Conservation (phyloP, 805 yeast genomes). For the Starmerella bombi region DNA sequence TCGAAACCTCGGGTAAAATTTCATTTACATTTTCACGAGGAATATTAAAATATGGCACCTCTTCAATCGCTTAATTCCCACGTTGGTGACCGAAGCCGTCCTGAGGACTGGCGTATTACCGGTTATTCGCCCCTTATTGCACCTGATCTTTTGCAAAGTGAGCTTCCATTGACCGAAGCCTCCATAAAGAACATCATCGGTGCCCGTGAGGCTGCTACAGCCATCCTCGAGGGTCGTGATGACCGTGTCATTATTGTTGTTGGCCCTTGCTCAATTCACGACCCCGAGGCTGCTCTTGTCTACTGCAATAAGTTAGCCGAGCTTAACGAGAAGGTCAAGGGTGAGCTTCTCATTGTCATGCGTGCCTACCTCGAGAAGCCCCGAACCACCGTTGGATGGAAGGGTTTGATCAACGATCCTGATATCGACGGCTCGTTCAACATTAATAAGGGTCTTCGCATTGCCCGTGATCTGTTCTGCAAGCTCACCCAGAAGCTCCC, state of each 20-base stretch:
- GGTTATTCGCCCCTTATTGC: constrained; percentile 96
- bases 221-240: constrained; percentile 65
- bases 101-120: constrained; percentile 31
- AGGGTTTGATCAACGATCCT: constrained; percentile 94
- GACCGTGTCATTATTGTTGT: constrained; percentile 81
- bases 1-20: no score
- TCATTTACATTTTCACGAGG: no score
- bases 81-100: constrained; percentile 21
- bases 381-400: constrained; percentile 98
- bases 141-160: constrained; percentile 83
- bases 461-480: constrained; percentile 74
- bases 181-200: constrained; percentile 51
- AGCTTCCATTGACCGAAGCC: constrained; percentile 51
- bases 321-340: constrained; percentile 47
- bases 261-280: constrained; percentile 97
- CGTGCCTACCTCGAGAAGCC: constrained; percentile 97
- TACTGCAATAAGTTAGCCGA: constrained; percentile 57
- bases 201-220: constrained; percentile 65
- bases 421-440: constrained; percentile 86
- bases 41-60: constrained; percentile 17
- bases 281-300: constrained; percentile 81
- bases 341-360: constrained; percentile 79
- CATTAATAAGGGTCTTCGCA: constrained; percentile 86
- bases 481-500: constrained; percentile 73
- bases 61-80: constrained; percentile 19